Conservation (phyloP, 768 basidiomycete species). For the Coprinopsis strossmayeri region DNA sequence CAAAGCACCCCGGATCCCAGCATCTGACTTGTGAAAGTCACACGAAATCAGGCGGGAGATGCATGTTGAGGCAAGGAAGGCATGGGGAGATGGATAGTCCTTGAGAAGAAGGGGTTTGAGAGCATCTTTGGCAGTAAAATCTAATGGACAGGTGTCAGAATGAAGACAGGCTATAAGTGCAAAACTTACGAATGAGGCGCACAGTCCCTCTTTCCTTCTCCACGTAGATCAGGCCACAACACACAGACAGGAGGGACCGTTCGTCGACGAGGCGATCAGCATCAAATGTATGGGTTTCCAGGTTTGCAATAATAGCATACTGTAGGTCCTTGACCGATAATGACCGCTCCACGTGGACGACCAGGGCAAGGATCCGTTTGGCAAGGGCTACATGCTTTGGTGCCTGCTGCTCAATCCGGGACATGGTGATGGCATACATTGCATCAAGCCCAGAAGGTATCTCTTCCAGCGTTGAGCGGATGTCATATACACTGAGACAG, state of each 20-base stretch:
- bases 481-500: not conserved
- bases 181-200: conserved; percentile 5
- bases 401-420: conserved; percentile 1
- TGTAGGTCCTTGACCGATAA: not conserved
- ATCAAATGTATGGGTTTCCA: not conserved
- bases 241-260: not conserved
- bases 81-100: not conserved
- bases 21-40: too few relatives aligned
- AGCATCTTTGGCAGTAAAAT: conserved; percentile 6
- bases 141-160: not conserved
- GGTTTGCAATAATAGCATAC: not conserved
- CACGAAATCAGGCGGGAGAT: not conserved
- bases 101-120: not conserved
- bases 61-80: not conserved
- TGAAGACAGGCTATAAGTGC: not conserved
- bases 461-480: not conserved
- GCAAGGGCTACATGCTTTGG: not conserved
- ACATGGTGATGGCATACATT: conserved; percentile 1
- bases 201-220: not conserved
- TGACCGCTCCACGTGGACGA: not conserved
- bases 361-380: conserved; percentile 1
- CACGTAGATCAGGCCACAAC: conserved; percentile 3
- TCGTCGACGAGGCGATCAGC: not conserved
- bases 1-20: too few relatives aligned
- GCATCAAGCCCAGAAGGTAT: not conserved